Base-by-base conservation (phyloP, 2,329 filamentous ascomycete species). In the Chrysoporthe puriensis region DNA sequence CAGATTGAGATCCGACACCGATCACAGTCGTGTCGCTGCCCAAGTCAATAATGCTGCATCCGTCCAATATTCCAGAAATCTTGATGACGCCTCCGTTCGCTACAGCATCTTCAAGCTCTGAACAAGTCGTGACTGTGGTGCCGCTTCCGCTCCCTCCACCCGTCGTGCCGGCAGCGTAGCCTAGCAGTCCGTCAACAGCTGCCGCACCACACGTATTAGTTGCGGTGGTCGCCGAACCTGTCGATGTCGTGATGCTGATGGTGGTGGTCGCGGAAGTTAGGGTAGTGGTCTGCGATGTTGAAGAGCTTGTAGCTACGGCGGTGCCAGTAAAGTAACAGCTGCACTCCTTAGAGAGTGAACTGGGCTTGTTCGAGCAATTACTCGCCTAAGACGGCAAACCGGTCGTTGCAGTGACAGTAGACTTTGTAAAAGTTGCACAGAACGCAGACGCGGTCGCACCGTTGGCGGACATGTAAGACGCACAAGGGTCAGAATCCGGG, bases 21-120 rank as follows among this genome's bases (percentile, higher is more conserved):
- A 86, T 77, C 70, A 87, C 77, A 32, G 81, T 82, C 67, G 84
- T 87, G 77, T 84, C 82, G 67, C 80, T 80, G 64, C 76, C 74
- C 50, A 86, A 75, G 69, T 81, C 79, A 68, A 86, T 75, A 62
- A 82, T 78, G 44, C 74, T 79, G 59, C 77, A 78, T 59, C 79
- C 80, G 50, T 74, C 75, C 66, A 85, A 79, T 48, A 78, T 78
- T 34, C 83, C 83, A 18, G 78, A 80, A 71, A 86, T 75, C 66
- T 79, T 79, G 66, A 85, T 79, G 57, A 86, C 82, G 54, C 78
- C 79, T 18, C 80, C 77, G 21, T 72, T 73, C 8, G 73, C 71
- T 50, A 78, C 77, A 52, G 80, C 81, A 16, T 75, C 71, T n/a
- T 74, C 73, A 65, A 84, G 77, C 42, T 77, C 77, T 40, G 78